Conservation (phyloP, 2,329 filamentous ascomycete genomes). For the Claviceps pazoutovae region DNA sequence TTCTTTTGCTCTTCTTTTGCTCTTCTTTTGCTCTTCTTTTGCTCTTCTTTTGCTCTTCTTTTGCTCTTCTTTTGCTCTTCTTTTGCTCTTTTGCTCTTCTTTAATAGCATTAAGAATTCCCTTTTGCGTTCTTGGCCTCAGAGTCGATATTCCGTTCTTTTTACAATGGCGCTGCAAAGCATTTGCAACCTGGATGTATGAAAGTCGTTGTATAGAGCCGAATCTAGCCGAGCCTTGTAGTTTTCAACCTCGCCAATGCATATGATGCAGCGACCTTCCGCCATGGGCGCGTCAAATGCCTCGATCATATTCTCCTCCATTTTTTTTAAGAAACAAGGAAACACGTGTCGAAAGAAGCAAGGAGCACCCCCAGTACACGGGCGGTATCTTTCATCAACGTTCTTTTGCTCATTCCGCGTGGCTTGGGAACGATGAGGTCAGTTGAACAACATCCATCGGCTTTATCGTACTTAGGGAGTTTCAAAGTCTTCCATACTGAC, state of each 20-base stretch:
- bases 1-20: too few relatives aligned
- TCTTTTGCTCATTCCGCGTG: constrained; percentile 69
- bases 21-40: too few relatives aligned
- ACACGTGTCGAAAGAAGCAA: constrained; percentile 40
- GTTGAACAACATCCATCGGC: constrained; percentile 6
- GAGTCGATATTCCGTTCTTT: too few relatives aligned
- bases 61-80: too few relatives aligned
- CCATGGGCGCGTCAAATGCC: constrained; percentile 61
- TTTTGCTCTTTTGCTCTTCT: too few relatives aligned
- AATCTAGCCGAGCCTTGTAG: constrained; percentile 65
- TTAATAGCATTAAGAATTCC: too few relatives aligned
- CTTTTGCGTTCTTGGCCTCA: too few relatives aligned
- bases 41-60: too few relatives aligned
- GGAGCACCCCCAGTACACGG: constrained; percentile 55
- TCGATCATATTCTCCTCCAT: constrained; percentile 25
- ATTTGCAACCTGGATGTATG: constrained; percentile 80
- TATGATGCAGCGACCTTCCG: constrained; percentile 73
- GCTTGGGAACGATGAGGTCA: constrained; percentile 64
- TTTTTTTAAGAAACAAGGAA: constrained; percentile 23
- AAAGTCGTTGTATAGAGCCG: constrained; percentile 75
- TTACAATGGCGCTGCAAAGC: constrained; percentile 22
- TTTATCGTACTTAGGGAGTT: constrained; percentile 10
- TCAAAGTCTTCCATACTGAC: constrained; percentile 9
- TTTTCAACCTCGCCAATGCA: constrained; percentile 83
- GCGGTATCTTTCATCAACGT: constrained; percentile 63